Evolutionary conservation across 257 asterid species (phyloP).

Genomic region (Oldenlandia corymbosa): DNA sequence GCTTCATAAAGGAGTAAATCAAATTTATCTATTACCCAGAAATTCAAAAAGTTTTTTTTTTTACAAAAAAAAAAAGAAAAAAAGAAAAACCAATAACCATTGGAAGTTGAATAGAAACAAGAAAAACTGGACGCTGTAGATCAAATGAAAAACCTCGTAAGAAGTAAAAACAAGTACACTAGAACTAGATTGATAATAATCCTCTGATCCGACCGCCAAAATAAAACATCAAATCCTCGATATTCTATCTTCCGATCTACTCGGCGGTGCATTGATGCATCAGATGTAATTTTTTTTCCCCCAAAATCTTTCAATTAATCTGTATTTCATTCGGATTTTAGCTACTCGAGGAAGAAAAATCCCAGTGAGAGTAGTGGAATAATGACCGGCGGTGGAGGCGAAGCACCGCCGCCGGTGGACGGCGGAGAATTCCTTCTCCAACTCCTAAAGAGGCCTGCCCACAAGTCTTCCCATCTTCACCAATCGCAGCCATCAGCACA

Average conservation of each 20-base stretch:
- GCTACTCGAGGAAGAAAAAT: neutral
- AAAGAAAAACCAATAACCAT: too few relatives aligned
- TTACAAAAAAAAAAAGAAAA: too few relatives aligned
- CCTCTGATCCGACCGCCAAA: neutral
- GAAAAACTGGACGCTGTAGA: too few relatives aligned
- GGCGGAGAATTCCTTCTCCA: conserved; percentile 85
- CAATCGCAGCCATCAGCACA: conserved; percentile 12
- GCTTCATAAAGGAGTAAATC: too few relatives aligned
- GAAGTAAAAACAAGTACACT: too few relatives aligned
- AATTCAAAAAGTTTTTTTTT: too few relatives aligned
- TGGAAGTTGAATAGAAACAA: too few relatives aligned
- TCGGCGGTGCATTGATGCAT: neutral
- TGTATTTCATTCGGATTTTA: neutral
- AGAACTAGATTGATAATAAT: too few relatives aligned
- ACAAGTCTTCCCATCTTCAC: conserved; percentile 5
- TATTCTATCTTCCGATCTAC: neutral
- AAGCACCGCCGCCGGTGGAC: conserved; percentile 45
- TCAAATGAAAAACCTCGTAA: too few relatives aligned
- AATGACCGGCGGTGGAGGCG: conserved; percentile 60
- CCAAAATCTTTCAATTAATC: too few relatives aligned
- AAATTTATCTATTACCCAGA: too few relatives aligned
- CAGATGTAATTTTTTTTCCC: neutral
- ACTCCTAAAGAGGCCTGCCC: conserved; percentile 48
- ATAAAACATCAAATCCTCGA: neutral
- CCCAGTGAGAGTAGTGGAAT: neutral